These are phyloP conservation scores for Lactarius indigo DNA, from an alignment of 768 basidiomycete genomes.

Conservation along the genomic window DNA sequence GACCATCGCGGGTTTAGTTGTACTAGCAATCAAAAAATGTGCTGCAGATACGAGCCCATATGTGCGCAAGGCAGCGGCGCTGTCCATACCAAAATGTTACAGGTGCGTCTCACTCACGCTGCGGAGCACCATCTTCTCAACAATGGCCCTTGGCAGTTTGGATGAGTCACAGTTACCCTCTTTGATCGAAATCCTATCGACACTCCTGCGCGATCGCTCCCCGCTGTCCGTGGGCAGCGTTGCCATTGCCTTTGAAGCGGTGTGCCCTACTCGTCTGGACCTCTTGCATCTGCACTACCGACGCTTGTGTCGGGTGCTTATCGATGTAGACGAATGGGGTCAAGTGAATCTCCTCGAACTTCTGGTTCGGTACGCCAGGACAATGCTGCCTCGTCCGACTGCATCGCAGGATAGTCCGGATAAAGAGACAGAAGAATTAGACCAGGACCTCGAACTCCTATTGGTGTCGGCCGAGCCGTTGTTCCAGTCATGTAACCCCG, in stretches of 20 bases:
- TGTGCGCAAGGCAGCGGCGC: conserved; percentile 88
- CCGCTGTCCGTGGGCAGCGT: conserved; percentile 87
- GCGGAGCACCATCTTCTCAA: background rate
- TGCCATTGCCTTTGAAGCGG: conserved; percentile 75
- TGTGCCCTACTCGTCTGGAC: conserved; percentile 86
- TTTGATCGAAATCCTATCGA: conserved; percentile 64
- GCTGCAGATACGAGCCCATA: conserved; percentile 91
- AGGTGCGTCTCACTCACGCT: conserved; percentile 45
- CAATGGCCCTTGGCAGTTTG: conserved; percentile 46
- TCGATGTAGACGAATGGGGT: conserved; percentile 97
- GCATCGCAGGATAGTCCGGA: conserved; percentile 33
- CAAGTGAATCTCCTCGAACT: conserved; percentile 79
- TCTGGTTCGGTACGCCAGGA: conserved; percentile 75
- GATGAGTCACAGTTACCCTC: conserved; percentile 69
- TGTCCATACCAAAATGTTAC: conserved; percentile 84
- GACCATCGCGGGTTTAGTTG: conserved; percentile 81
- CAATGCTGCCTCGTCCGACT: conserved; percentile 71
- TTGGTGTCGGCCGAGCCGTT: conserved; percentile 70
- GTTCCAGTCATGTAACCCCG: conserved; percentile 83
- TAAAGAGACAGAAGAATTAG: conserved; percentile 57
- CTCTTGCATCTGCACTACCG: conserved; percentile 88
- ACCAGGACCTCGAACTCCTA: conserved; percentile 74
- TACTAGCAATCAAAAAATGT: conserved; percentile 88
- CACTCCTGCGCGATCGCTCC: conserved; percentile 67
- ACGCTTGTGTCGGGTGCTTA: conserved; percentile 73